phyloP scores from a whole-genome alignment of 768 basidiomycete genomes.

The Psilocybe azurescens region DNA sequence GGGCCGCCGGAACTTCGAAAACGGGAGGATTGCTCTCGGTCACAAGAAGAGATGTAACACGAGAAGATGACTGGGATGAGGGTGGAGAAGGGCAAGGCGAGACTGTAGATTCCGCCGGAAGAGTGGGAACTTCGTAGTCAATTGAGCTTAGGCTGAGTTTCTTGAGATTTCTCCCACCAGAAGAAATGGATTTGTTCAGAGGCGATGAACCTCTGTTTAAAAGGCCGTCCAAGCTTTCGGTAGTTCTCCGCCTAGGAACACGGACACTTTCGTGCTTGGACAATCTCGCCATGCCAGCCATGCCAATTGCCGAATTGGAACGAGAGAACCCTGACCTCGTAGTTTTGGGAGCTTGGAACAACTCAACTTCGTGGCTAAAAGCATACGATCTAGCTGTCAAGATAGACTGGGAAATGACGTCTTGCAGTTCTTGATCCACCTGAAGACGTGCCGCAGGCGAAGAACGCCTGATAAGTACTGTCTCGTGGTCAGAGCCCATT shows the following conservation, averaged over 20 bases:
- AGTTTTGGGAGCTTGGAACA: conserved; percentile 49
- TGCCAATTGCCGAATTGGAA: conserved; percentile 63
- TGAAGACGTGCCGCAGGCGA: conserved; percentile 67
- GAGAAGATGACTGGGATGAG: conserved; percentile 40
- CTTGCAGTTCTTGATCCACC: conserved; percentile 79
- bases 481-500: conserved; percentile 55
- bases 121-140: conserved; percentile 22
- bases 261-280: conserved; percentile 75
- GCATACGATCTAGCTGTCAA: conserved; percentile 72
- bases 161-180: conserved; percentile 36
- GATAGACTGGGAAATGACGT: conserved; percentile 81
- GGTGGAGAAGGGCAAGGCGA: conserved; percentile 39
- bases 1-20: conserved; percentile 7
- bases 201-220: conserved; percentile 32
- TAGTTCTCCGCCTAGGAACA: conserved; percentile 62
- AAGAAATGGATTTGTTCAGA: conserved; percentile 24
- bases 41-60: conserved; percentile 17
- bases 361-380: conserved; percentile 61
- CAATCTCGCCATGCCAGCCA: conserved; percentile 66
- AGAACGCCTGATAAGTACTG: conserved; percentile 70
- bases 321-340: conserved; percentile 51
- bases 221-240: conserved; percentile 38
- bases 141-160: conserved; percentile 41
- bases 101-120: conserved; percentile 7
- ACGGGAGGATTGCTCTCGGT: conserved; percentile 3